A percentile compares a stretch with the other conserved stretches of the same genome.
These are phyloP conservation scores for Ulmus americana DNA, from an alignment of 331 rosid genomes.

Conservation along the genomic window DNA sequence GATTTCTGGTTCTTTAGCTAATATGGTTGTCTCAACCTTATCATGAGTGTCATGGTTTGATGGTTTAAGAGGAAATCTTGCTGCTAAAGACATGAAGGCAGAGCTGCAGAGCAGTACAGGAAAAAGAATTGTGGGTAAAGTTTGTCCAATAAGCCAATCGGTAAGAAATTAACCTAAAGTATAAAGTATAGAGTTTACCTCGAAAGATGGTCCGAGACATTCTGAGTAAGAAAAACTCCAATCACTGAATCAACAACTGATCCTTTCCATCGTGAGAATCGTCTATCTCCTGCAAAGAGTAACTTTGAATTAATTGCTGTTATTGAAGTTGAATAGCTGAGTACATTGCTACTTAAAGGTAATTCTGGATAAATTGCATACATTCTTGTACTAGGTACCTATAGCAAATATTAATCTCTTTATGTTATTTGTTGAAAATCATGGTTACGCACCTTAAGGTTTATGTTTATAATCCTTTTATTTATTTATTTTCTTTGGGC, in stretches of 20 bases:
- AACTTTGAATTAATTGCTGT: slow-evolving; percentile 12
- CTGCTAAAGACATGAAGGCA: slow-evolving; percentile 88
- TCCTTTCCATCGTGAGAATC: slow-evolving; percentile 96
- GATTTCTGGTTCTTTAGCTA: slow-evolving; percentile 43
- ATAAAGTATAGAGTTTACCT: slow-evolving; percentile 44
- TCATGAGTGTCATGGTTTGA: slow-evolving; percentile 31
- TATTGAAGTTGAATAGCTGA: slow-evolving; percentile 3
- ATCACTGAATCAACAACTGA: slow-evolving; percentile 93
- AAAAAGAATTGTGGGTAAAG: slow-evolving; percentile 8
- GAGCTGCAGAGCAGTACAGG: slow-evolving; percentile 58
- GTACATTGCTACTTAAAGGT: neutral
- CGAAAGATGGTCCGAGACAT: slow-evolving; percentile 96
- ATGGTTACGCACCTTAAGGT: neutral
- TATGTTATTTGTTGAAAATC: neutral
- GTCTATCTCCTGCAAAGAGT: slow-evolving; percentile 73
- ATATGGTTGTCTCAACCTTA: slow-evolving; percentile 27
- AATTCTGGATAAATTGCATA: neutral
- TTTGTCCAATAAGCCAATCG: slow-evolving; percentile 18
- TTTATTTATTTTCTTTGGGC: neutral
- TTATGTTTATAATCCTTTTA: neutral
- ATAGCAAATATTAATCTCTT: neutral
- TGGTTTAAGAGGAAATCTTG: slow-evolving; percentile 57
- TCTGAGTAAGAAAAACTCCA: slow-evolving; percentile 92
- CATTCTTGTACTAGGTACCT: neutral
- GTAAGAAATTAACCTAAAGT: slow-evolving; percentile 13